Evolutionary conservation across 192 early-diverging fungal species (phyloP), one percentile per base, ranked within the genome.

Genomic region (Coemansia asiatica): DNA sequence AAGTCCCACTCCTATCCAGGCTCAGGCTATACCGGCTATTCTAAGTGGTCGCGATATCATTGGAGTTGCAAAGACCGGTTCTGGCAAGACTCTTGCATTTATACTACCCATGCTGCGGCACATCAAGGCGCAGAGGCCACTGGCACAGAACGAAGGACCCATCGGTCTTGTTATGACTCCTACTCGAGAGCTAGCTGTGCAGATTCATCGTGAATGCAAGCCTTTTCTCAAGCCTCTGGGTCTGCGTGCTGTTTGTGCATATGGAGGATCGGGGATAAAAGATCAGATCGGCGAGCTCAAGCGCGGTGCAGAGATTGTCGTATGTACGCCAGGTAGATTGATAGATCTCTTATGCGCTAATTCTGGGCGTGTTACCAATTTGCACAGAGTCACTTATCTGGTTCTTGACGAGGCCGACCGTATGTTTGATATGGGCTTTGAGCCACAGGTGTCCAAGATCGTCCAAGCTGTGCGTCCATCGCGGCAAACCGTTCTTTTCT

Each of bases 351-450:
- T 95, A 54, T 89, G 88, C 75, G 92, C 92, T 51, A 94, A 94
- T 68, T 88, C 90, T 33, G 93, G 92, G 8, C 85, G 89, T 40
- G 90, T 95, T n/a, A 92, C 90, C 48, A 94, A 93, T 71, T 79
- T 96, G 69, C 82, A 85, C 49, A 83, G 92, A 56, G 92, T 96
- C 38, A 98, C 96, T 1, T 96, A 96, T 72, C 69, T 98, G 81
- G 94, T 99, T 6, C 87, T 99, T 51, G 97, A 99, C 76, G 97
- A 96, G 79, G 94, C 94, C 3, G 94, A 91, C 75, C 87, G 92
- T 66, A 98, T 99, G 95, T 97, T 99, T 83, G 95, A 98, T 75
- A 92, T 97, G 90, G 97, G 96, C 13, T 99, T 99, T 69, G 95
- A 96, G 74, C 95, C 94, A 28, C 95, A 97, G 74, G 94, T 99